A percentile compares a stretch with the other conserved stretches of the same genome.
Conservation (phyloP, 169 alveolate genomes). For the Plasmodium cynomolgi region DNA sequence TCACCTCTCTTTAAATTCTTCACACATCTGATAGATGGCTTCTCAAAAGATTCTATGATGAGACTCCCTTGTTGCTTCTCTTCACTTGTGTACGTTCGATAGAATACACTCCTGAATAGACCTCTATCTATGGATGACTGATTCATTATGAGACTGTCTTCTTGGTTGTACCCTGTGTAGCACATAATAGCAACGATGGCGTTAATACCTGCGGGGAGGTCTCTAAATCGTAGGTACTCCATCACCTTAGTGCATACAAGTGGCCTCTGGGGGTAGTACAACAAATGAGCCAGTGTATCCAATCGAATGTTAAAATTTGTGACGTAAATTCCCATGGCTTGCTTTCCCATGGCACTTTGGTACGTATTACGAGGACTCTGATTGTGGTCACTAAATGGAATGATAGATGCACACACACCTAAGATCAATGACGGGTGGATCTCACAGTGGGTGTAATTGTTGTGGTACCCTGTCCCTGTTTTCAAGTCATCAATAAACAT, state of each 20-base stretch:
- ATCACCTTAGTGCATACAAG: slow-evolving; percentile 98
- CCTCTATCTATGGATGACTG: slow-evolving; percentile 98
- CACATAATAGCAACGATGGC: slow-evolving; percentile 98
- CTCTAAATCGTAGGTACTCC: slow-evolving; percentile 98
- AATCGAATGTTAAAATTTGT: slow-evolving; percentile 97
- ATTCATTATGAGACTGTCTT: slow-evolving; percentile 98
- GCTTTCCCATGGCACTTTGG: slow-evolving; percentile 99
- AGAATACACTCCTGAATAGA: slow-evolving; percentile 97
- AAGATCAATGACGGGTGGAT: slow-evolving; percentile 99
- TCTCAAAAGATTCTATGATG: slow-evolving; percentile 93
- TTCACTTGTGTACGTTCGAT: slow-evolving; percentile 96
- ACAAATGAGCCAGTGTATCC: slow-evolving; percentile 98
- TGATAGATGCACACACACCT: slow-evolving; percentile 99
- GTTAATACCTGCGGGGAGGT: slow-evolving; percentile 99
- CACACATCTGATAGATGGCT: slow-evolving; percentile 90
- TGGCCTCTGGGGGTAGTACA: slow-evolving; percentile 99
- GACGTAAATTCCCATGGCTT: slow-evolving; percentile 99
- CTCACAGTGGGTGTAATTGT: slow-evolving; percentile 99
- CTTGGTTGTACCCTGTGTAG: slow-evolving; percentile 99
- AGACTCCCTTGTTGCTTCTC: slow-evolving; percentile 93
- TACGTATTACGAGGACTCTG: slow-evolving; percentile 99
- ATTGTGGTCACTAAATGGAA: slow-evolving; percentile 99
- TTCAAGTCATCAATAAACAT: slow-evolving; percentile 96
- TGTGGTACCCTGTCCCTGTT: slow-evolving; percentile 86
- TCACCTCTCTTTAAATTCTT: slow-evolving; percentile 93